phyloP scores from a whole-genome alignment of 495 filamentous ascomycete species.

The Neurospora sp. region DNA sequence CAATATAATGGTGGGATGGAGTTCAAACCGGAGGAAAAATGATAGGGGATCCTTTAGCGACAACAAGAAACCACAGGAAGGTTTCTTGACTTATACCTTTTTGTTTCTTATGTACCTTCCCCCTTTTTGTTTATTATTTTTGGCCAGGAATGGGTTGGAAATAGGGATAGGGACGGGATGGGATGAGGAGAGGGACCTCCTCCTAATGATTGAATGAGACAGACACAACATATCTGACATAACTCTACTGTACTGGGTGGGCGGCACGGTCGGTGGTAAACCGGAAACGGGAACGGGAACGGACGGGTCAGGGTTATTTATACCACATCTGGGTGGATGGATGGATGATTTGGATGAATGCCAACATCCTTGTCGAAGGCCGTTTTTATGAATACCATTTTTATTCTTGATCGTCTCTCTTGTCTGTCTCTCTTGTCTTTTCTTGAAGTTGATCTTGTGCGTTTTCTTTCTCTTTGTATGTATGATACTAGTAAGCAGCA shows the following conservation, averaged over 20 bases:
- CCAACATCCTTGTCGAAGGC: background rate
- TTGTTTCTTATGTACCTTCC: background rate
- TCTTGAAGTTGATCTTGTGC: background rate
- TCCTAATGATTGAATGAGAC: background rate
- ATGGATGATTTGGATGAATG: background rate
- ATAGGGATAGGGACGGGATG: background rate
- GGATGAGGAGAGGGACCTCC: background rate
- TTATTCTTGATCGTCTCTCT: background rate
- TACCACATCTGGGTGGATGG: background rate
- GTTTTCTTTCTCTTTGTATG: background rate
- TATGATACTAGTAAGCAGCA: background rate
- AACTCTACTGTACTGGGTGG: background rate
- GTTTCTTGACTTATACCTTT: background rate
- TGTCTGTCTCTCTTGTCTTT: background rate
- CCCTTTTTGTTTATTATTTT: background rate
- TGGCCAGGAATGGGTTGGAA: constrained; percentile 1
- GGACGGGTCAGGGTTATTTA: background rate
- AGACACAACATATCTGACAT: background rate
- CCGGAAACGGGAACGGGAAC: background rate
- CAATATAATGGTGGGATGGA: background rate
- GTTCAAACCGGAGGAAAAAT: background rate
- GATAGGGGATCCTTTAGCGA: background rate
- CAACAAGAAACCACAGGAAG: background rate
- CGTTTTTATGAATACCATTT: background rate
- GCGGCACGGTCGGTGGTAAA: background rate